These are phyloP conservation scores for Entonaema liquescens DNA, from an alignment of 495 filamentous ascomycete species.

Conservation along the genomic window DNA sequence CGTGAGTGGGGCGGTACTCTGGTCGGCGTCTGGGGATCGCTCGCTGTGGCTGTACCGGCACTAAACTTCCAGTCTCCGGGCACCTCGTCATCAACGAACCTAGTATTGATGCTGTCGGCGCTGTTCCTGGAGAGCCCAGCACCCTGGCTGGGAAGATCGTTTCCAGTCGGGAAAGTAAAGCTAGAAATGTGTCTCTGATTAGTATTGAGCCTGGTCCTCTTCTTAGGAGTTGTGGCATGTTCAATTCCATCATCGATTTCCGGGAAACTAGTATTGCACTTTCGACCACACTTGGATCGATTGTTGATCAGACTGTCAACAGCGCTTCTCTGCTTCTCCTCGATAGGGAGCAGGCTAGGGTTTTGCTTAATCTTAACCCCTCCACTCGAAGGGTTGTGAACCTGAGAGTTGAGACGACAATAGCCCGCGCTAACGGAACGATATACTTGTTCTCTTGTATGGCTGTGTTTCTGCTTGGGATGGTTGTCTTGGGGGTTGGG, in stretches of 20 bases:
- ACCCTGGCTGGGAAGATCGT: slow-evolving; percentile 38
- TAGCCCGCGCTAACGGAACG: not conserved
- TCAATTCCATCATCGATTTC: not conserved
- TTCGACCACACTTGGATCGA: not conserved
- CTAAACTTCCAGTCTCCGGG: slow-evolving; percentile 53
- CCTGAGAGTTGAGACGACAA: not conserved
- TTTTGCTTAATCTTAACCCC: slow-evolving; percentile 9
- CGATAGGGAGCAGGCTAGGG: slow-evolving; percentile 41
- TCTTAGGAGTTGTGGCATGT: not conserved
- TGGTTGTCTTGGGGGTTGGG: not conserved
- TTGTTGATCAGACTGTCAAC: slow-evolving; percentile 42
- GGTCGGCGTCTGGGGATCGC: slow-evolving; percentile 44
- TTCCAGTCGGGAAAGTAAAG: slow-evolving; percentile 57
- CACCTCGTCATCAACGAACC: slow-evolving; percentile 55
- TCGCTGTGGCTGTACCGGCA: slow-evolving; percentile 48
- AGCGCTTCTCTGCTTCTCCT: slow-evolving; percentile 43
- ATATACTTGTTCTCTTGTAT: not conserved
- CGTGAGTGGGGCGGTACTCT: slow-evolving; percentile 49
- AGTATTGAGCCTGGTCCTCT: slow-evolving; percentile 41
- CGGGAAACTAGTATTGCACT: not conserved
- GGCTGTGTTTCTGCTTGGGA: not conserved
- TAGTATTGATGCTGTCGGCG: slow-evolving; percentile 79
- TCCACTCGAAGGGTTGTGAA: slow-evolving; percentile 38
- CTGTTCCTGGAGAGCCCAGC: slow-evolving; percentile 63
- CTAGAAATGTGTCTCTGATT: slow-evolving; percentile 51